phyloP scores from a whole-genome alignment of 352 stramenopile species.

The Globisporangium canariense region DNA sequence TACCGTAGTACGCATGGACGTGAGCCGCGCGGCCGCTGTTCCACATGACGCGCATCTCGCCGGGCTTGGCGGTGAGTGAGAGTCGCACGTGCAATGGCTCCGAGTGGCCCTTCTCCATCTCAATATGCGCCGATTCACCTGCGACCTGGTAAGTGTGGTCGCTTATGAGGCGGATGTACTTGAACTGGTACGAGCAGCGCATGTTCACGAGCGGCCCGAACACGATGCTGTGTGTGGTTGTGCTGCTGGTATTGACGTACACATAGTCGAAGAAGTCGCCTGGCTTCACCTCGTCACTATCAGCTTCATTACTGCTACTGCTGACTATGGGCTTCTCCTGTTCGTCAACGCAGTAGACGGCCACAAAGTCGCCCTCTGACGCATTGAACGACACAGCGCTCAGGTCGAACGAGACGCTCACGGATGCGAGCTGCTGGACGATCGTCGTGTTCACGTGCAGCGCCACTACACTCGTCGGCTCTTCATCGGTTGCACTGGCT shows the following conservation, averaged over 20 bases:
- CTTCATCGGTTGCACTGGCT: background rate
- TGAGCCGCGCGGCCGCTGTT: slow-evolving; percentile 34
- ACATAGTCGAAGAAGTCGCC: slow-evolving; percentile 28
- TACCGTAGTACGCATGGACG: slow-evolving; percentile 36
- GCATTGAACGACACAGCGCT: background rate
- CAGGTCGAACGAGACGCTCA: slow-evolving; percentile 20
- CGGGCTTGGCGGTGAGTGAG: slow-evolving; percentile 11
- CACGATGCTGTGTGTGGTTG: slow-evolving; percentile 16
- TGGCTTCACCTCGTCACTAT: background rate
- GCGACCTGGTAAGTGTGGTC: background rate
- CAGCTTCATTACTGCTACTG: background rate
- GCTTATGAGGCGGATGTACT: slow-evolving; percentile 19
- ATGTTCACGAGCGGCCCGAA: slow-evolving; percentile 49
- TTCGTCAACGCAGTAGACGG: slow-evolving; percentile 34
- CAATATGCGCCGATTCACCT: slow-evolving; percentile 25
- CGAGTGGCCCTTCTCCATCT: slow-evolving; percentile 33
- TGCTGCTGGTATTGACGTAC: slow-evolving; percentile 10
- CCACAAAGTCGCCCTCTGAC: slow-evolving; percentile 25
- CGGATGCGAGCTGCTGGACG: slow-evolving; percentile 20
- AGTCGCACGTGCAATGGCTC: slow-evolving; percentile 29
- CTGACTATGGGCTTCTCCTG: slow-evolving; percentile 12
- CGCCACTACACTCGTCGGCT: background rate
- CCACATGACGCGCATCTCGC: slow-evolving; percentile 59
- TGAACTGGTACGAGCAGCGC: slow-evolving; percentile 46
- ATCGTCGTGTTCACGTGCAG: slow-evolving; percentile 26